These are phyloP conservation scores for Afroboletus lepidellus DNA, from an alignment of 1,284 basidiomycete species.

Conservation along the genomic window DNA sequence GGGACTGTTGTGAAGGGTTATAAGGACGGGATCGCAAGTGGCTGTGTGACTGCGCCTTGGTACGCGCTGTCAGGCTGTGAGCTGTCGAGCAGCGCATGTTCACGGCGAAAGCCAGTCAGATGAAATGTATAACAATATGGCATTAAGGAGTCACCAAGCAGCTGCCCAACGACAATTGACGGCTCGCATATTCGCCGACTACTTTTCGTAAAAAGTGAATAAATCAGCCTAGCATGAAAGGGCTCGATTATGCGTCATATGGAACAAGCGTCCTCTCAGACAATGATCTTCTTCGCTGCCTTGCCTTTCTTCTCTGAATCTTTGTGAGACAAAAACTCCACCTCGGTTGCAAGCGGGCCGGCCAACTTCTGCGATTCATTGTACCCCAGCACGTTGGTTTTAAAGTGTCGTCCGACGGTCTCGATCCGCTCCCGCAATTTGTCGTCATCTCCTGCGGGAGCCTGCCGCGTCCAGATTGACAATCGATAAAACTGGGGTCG, in stretches of 20 bases:
- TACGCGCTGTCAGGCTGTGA: background rate
- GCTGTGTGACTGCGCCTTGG: constrained; percentile 22
- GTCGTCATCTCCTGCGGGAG: constrained; percentile 61
- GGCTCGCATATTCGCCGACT: constrained; percentile 22
- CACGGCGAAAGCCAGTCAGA: constrained; percentile 5
- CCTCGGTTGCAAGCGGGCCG: constrained; percentile 86
- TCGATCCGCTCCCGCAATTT: constrained; percentile 71
- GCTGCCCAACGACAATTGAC: constrained; percentile 18
- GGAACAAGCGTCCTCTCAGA: constrained; percentile 42
- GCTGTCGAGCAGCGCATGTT: background rate
- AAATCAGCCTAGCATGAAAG: constrained; percentile 31
- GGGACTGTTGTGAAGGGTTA: constrained; percentile 15
- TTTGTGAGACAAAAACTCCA: constrained; percentile 92
- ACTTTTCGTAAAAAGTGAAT: constrained; percentile 31
- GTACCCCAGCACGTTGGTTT: constrained; percentile 86
- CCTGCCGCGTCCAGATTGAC: constrained; percentile 93
- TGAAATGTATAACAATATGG: constrained; percentile 19
- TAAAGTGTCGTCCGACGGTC: constrained; percentile 77
- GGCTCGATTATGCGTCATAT: constrained; percentile 14
- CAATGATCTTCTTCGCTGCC: constrained; percentile 73
- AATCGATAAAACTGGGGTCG: constrained; percentile 95
- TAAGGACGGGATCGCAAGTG: constrained; percentile 14
- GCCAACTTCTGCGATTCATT: constrained; percentile 70
- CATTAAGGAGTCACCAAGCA: constrained; percentile 26
- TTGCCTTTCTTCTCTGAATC: constrained; percentile 96